A percentile compares a stretch with the other conserved stretches of the same genome.
Conservation (phyloP, 495 filamentous ascomycete species). For the Xylaria flabelliformis region DNA sequence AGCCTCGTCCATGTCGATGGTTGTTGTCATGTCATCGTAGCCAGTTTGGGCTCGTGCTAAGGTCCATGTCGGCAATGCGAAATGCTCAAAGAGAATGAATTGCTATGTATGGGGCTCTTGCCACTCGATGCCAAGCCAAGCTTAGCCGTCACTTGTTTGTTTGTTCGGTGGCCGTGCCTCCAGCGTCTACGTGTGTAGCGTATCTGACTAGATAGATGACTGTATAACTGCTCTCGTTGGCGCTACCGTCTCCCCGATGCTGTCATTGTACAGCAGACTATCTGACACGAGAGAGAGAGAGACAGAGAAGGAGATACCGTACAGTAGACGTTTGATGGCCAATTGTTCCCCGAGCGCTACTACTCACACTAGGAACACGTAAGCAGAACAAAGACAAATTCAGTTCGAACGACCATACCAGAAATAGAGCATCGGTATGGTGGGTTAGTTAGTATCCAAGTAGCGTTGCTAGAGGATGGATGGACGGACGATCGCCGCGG, state of each 20-base stretch:
- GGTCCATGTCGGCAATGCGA: neutral
- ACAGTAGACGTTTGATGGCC: neutral
- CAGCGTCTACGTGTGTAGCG: neutral
- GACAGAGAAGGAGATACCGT: neutral
- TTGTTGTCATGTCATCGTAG: neutral
- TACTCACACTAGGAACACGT: neutral
- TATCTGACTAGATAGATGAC: neutral
- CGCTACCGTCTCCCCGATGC: neutral
- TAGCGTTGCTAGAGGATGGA: neutral
- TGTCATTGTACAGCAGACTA: conserved; percentile 6
- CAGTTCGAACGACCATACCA: too few species aligned
- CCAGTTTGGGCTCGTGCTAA: neutral
- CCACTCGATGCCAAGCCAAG: neutral
- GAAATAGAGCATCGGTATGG: neutral
- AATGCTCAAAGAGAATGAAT: neutral
- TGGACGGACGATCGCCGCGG: neutral
- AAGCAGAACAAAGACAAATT: neutral
- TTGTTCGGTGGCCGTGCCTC: neutral
- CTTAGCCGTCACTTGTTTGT: neutral
- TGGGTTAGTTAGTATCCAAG: neutral
- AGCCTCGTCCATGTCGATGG: conserved; percentile 9
- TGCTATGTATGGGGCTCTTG: conserved; percentile 13
- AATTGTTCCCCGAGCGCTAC: neutral
- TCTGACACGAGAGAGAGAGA: neutral
- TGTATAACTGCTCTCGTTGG: neutral